Evolutionary conservation across 371 early-diverging fungal species (phyloP).

Genomic region (Saksenaea oblongispora): DNA sequence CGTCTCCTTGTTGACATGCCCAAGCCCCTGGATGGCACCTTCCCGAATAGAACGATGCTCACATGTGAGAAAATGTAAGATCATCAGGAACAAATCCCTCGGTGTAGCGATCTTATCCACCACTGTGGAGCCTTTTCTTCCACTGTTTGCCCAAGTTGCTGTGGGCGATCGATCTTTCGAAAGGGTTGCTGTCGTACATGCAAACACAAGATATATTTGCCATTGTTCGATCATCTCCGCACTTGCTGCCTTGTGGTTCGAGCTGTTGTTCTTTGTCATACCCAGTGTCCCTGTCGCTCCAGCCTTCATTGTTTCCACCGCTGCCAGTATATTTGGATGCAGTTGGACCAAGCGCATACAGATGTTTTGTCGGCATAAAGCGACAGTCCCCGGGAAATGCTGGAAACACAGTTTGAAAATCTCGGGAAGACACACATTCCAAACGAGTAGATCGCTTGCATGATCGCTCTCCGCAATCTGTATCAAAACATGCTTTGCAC

Average conservation of each 20-base stretch:
- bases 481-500: slow-evolving; percentile 17
- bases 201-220: slow-evolving; percentile 73
- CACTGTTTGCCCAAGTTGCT: slow-evolving; percentile 45
- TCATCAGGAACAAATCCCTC: slow-evolving; percentile 59
- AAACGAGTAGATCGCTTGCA: slow-evolving; percentile 43
- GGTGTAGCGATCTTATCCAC: slow-evolving; percentile 60
- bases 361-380: slow-evolving; percentile 62
- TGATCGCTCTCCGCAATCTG: slow-evolving; percentile 57
- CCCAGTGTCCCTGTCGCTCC: slow-evolving; percentile 42
- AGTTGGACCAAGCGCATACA: slow-evolving; percentile 63
- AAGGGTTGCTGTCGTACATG: slow-evolving; percentile 61
- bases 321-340: slow-evolving; percentile 58
- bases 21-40: slow-evolving; percentile 69
- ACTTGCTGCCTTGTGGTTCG: slow-evolving; percentile 47
- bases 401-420: slow-evolving; percentile 67
- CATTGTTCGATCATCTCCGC: slow-evolving; percentile 77
- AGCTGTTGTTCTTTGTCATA: slow-evolving; percentile 39
- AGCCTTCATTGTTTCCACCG: slow-evolving; percentile 53
- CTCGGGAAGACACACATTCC: slow-evolving; percentile 69
- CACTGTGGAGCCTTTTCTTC: slow-evolving; percentile 56
- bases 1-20: slow-evolving; percentile 66
- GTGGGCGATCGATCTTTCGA: slow-evolving; percentile 29
- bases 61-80: slow-evolving; percentile 68
- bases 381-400: slow-evolving; percentile 60
- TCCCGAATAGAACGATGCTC: slow-evolving; percentile 76